These are phyloP conservation scores for Aspergillus sp. DNA, from an alignment of 2,329 filamentous ascomycete species.

Conservation along the genomic window DNA sequence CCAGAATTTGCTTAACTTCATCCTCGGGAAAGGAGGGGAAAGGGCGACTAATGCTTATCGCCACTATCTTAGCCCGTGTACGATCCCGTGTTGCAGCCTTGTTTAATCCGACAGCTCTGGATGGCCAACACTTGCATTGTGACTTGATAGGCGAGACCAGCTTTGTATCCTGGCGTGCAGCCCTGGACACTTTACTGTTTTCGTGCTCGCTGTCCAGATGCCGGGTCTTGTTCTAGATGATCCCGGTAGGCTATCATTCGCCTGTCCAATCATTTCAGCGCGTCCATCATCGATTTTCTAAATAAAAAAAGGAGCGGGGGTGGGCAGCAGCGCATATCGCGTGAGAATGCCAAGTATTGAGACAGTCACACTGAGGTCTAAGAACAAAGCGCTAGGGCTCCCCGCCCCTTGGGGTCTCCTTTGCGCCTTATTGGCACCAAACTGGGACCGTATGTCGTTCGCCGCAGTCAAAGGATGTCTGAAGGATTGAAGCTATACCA, in stretches of 20 bases:
- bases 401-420: slow-evolving; percentile 9
- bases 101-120: background rate
- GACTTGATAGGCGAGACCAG: slow-evolving; percentile 3
- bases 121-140: background rate
- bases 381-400: slow-evolving; percentile 7
- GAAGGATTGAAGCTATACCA: slow-evolving; percentile 10
- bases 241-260: slow-evolving; percentile 2
- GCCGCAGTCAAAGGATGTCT: background rate
- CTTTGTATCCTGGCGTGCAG: slow-evolving; percentile 7
- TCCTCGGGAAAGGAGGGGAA: background rate
- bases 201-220: background rate
- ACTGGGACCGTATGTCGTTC: slow-evolving; percentile 2
- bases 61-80: slow-evolving; percentile 1
- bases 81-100: background rate
- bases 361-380: background rate
- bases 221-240: slow-evolving; percentile 11
- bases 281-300: background rate
- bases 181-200: slow-evolving; percentile 6
- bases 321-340: slow-evolving; percentile 11
- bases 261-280: slow-evolving; percentile 6
- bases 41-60: slow-evolving; percentile 6
- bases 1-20: slow-evolving; percentile 4
- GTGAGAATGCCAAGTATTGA: slow-evolving; percentile 15
- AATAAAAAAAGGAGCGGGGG: background rate
- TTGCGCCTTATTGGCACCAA: slow-evolving; percentile 8